phyloP scores from a whole-genome alignment of 2,329 filamentous ascomycete genomes.

The Neofusicoccum cordaticola region DNA sequence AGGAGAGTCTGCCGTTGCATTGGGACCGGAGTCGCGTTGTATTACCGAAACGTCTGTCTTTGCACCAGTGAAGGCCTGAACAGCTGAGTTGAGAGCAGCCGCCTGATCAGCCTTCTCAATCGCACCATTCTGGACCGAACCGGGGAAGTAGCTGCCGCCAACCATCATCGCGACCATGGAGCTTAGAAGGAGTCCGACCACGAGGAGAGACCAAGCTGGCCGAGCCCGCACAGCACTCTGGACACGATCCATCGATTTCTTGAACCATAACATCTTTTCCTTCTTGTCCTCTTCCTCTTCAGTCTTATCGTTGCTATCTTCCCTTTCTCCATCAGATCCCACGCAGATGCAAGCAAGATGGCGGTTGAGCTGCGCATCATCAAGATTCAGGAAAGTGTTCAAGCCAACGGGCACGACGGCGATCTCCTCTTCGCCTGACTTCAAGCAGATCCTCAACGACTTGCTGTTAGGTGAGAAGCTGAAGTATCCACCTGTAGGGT shows the following conservation, averaged over 20 bases:
- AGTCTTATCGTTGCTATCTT: background rate
- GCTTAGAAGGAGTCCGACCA: background rate
- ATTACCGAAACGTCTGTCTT: conserved; percentile 12
- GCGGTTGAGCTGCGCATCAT: conserved; percentile 37
- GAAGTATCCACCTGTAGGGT: conserved; percentile 20
- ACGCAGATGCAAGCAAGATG: conserved; percentile 33
- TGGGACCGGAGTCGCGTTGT: conserved; percentile 6
- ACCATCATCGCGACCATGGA: background rate
- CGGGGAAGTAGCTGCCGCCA: background rate
- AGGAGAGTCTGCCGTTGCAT: background rate
- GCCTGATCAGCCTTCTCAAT: conserved; percentile 5
- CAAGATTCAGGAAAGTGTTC: conserved; percentile 32
- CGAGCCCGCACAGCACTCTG: background rate
- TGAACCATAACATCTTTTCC: background rate
- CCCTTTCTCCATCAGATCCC: background rate
- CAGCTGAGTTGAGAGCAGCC: conserved; percentile 11
- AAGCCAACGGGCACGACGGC: conserved; percentile 29
- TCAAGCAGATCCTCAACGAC: conserved; percentile 31
- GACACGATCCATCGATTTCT: background rate
- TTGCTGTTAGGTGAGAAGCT: conserved; percentile 21
- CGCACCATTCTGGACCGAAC: background rate
- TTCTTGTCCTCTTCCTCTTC: background rate
- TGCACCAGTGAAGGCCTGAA: conserved; percentile 12
- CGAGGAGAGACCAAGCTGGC: conserved; percentile 4
- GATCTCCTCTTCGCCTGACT: conserved; percentile 25